Conservation (phyloP, 352 stramenopile genomes). For the Globisporangium acanthophoron region DNA sequence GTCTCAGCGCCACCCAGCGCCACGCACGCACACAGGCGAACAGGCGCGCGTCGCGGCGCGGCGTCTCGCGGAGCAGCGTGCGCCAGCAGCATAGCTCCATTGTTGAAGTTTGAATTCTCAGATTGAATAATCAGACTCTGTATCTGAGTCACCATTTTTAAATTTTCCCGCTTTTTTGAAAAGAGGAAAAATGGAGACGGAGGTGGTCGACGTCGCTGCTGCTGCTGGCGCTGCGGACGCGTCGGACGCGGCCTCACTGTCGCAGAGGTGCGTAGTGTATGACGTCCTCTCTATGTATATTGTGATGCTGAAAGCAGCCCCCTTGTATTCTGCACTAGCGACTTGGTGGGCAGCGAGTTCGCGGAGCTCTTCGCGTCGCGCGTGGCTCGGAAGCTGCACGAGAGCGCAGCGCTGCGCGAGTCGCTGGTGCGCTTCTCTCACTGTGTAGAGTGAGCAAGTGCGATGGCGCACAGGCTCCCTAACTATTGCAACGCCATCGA, state of each 20-base stretch:
- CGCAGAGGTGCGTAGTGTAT: background rate
- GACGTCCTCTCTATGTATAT: background rate
- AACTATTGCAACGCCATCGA: background rate
- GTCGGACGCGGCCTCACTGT: background rate
- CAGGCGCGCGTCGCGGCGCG: slow-evolving; percentile 11
- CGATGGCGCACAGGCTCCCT: too few species aligned
- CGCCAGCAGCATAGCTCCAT: slow-evolving; percentile 25
- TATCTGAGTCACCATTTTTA: too few species aligned
- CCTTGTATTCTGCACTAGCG: slow-evolving; percentile 3
- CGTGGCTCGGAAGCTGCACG: slow-evolving; percentile 19
- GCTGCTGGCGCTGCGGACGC: background rate
- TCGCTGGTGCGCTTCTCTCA: slow-evolving; percentile 16
- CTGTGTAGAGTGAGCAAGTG: background rate
- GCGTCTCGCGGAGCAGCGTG: slow-evolving; percentile 21
- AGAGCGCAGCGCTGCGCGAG: slow-evolving; percentile 21
- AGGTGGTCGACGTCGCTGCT: background rate
- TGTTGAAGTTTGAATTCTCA: too few species aligned
- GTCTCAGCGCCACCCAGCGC: slow-evolving; percentile 28
- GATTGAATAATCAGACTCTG: too few species aligned
- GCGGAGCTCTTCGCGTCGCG: slow-evolving; percentile 40
- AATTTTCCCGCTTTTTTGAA: too few species aligned
- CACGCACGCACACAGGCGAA: slow-evolving; percentile 46
- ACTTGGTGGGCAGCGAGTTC: slow-evolving; percentile 24
- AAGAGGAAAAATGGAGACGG: too few species aligned
- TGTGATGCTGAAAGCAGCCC: background rate